Base-by-base conservation (phyloP, 495 filamentous ascomycete genomes). In the Trichocladium antarcticum region DNA sequence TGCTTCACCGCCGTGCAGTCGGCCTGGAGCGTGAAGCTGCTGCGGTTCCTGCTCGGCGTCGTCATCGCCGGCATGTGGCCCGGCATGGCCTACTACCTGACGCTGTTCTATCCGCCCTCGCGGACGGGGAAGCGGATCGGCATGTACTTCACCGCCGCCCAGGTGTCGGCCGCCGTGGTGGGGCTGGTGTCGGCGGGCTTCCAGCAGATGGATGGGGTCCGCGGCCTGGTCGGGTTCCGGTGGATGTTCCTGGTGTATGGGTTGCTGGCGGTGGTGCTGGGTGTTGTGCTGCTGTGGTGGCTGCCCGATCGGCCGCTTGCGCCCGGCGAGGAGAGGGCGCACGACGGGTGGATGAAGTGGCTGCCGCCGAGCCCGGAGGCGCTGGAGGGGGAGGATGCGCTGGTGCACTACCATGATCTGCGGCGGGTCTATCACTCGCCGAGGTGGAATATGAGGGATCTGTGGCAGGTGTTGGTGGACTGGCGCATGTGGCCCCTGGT, bases 171-270 rank as follows among this genome's bases (percentile, higher is more conserved):
- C 0, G 84, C 89, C 1, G 87, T 94, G 6, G 89, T 90, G 7
- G 88, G 89, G 5, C 72, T 94, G 8, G 89, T 94, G 16, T 92
- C 87, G 11, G 87, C 88, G 0, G 89, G 89, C 0, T 94, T 95
- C 61, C 87, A 93, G 61, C 67, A 92, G 56, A 90, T 95, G 83
- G 86, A 95, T 58, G 85, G 85, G 8, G 57, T 69, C 1, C 72
- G 75, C 12, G 88, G 89, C 9, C 71, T 89, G 5, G 83, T 85
- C 3, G 89, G 89, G 12, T 95, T 88, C 61, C 82, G 86, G 52
- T 95, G 89, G 89, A 94, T 95, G 89, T 94, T 95, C 61, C 75
- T 95, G 19, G 65, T 95, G 31, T 95, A 88, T 51, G 89, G 89
- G 7, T 65, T 95, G 8, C 72, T 87, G 41, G 83, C 77, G 3